Evolutionary conservation across 805 yeast species (phyloP).

Genomic region (Candida namnaoensis): DNA sequence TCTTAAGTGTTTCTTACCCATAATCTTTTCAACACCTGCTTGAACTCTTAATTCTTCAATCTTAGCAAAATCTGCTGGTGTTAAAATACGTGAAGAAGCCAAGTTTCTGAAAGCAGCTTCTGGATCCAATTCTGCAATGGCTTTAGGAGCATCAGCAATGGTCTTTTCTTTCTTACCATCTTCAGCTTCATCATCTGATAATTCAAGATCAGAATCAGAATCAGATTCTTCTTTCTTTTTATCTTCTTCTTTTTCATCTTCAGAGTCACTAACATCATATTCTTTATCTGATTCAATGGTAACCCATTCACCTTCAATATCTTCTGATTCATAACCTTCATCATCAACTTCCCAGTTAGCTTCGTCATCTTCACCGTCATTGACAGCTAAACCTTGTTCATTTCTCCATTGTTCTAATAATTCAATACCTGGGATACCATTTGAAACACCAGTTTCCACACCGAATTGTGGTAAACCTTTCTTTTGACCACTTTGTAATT

Average conservation of each 20-base stretch:
- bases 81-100: constrained; percentile 70
- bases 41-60: constrained; percentile 77
- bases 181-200: constrained; percentile 27
- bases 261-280: constrained; percentile 47
- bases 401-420: constrained; percentile 81
- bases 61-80: constrained; percentile 98
- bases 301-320: constrained; percentile 89
- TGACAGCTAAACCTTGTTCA: constrained; percentile 44
- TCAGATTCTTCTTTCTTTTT: constrained; percentile 35
- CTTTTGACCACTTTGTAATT: constrained; percentile 53
- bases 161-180: constrained; percentile 15
- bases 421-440: constrained; percentile 88
- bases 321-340: constrained; percentile 41
- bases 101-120: constrained; percentile 45
- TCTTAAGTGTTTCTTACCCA: constrained; percentile 44
- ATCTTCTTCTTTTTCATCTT: constrained; percentile 30
- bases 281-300: constrained; percentile 78
- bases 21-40: constrained; percentile 76
- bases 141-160: constrained; percentile 21
- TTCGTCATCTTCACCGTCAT: constrained; percentile 53
- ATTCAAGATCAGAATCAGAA: constrained; percentile 42
- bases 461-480: constrained; percentile 58
- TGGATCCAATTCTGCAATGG: constrained; percentile 26
- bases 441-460: constrained; percentile 51
- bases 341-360: constrained; percentile 47